A percentile compares a stretch with the other conserved stretches of the same genome.
These are phyloP conservation scores for Xylariales sp. DNA, from an alignment of 2,329 filamentous ascomycete species.

Conservation along the genomic window DNA sequence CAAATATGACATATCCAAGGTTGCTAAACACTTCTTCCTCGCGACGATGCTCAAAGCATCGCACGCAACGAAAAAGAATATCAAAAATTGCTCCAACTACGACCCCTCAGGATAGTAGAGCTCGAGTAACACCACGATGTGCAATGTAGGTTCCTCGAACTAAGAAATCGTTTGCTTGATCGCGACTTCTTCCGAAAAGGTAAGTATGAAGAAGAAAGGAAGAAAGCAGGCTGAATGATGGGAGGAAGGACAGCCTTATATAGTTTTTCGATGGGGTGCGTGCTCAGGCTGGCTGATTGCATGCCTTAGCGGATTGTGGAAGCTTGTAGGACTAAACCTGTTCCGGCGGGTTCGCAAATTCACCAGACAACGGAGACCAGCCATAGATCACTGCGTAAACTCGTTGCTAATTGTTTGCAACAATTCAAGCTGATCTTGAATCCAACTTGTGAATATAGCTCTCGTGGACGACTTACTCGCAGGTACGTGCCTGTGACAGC, in stretches of 20 bases:
- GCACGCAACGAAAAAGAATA: slow-evolving; percentile 42
- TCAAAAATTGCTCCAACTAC: slow-evolving; percentile 48
- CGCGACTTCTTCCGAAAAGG: slow-evolving; percentile 39
- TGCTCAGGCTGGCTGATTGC: background rate
- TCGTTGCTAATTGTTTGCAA: no score
- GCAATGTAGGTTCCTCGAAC: slow-evolving; percentile 47
- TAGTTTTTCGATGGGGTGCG: background rate
- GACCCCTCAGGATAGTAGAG: slow-evolving; percentile 49
- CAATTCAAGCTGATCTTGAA: no score
- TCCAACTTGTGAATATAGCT: no score
- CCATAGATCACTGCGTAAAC: no score
- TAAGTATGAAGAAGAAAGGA: slow-evolving; percentile 44
- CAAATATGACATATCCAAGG: no score
- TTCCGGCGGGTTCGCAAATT: no score
- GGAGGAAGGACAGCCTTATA: slow-evolving; percentile 17
- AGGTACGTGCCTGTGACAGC: no score
- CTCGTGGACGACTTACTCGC: no score
- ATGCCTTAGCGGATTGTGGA: no score
- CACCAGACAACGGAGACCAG: no score
- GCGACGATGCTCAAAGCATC: slow-evolving; percentile 32
- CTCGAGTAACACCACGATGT: slow-evolving; percentile 44
- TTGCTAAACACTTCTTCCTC: slow-evolving; percentile 27
- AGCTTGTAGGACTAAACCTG: no score
- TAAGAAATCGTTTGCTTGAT: slow-evolving; percentile 39
- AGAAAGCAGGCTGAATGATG: slow-evolving; percentile 17